Evolutionary conservation across 2,329 filamentous ascomycete genomes (phyloP), one percentile per base, ranked within the genome.

Genomic region (Curvularia eragrostidis): DNA sequence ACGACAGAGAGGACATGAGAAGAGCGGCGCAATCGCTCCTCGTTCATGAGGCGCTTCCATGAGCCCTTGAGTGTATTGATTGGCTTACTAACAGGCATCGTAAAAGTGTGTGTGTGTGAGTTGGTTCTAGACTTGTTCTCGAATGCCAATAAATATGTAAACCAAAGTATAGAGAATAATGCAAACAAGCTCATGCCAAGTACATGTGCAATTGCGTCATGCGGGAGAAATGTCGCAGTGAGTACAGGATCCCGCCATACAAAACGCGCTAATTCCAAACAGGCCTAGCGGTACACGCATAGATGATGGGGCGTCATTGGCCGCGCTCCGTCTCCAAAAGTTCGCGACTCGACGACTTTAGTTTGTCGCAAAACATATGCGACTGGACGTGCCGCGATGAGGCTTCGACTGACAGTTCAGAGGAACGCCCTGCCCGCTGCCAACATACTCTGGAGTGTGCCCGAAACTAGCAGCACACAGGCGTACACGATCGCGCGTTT

Each of bases 1-100:
- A 89, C 76, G 39, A 89, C 80, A 42, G 90, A 84, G 65, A 93
- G 74, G 3, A 85, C 84, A 70, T 95, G 91, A 0, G 91, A 93
- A 1, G 91, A 94, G 52, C 91, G 87, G 38, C 86, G 85, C 7
- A 93, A 81, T 32, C 72, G 65, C 26, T 77, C 72, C 19, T 65
- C 63, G 1, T 65, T 52, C 52, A 73, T 58, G 19, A 80, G 59
- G 21, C 74, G 72, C 30, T 67, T 74, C 79, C 79, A 81, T 10
- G 58, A 70, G 48, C 70, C 75, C 43, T 65, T 73, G 49, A 73
- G 65, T 21, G 60, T 67, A 54, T 56, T 68, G 48, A 70, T 58
- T 30, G 69, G 69, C 61, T 58, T 53, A 21, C 38, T 59, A 55
- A 69, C 51, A 13, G 72, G 68, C 69, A 72, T 73, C 28, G 21